phyloP scores from a whole-genome alignment of 192 early-diverging fungal species.

The Podila epicladia region DNA sequence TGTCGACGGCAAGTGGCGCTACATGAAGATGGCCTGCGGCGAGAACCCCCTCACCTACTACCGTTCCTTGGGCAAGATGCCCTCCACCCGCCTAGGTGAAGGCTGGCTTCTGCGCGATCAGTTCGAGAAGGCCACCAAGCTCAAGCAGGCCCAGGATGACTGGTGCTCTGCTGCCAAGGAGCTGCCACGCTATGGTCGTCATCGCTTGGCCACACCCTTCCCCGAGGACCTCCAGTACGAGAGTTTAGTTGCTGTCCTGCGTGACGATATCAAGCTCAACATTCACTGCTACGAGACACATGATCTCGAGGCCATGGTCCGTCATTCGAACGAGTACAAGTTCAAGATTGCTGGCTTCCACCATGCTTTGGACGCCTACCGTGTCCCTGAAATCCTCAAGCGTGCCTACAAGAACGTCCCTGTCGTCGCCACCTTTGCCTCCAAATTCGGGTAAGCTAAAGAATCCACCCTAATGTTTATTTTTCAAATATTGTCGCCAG shows the following conservation, averaged over 20 bases:
- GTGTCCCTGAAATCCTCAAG: conserved; percentile 66
- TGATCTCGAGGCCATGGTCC: conserved; percentile 76
- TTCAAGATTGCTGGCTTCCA: conserved; percentile 77
- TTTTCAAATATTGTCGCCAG: background rate
- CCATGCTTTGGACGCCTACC: conserved; percentile 78
- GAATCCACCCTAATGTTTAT: background rate
- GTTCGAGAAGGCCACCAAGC: conserved; percentile 57
- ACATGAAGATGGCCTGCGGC: conserved; percentile 85
- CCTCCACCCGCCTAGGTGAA: conserved; percentile 62
- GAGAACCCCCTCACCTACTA: conserved; percentile 70
- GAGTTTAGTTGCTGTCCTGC: conserved; percentile 65
- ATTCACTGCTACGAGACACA: conserved; percentile 74
- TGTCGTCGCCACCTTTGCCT: conserved; percentile 72
- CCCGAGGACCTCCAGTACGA: conserved; percentile 69
- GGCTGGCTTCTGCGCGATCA: conserved; percentile 68
- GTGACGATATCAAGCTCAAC: conserved; percentile 72
- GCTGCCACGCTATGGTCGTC: conserved; percentile 15
- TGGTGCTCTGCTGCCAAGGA: conserved; percentile 12
- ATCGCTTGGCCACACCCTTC: conserved; percentile 56
- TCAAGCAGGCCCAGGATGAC: conserved; percentile 63
- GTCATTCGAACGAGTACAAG: conserved; percentile 72
- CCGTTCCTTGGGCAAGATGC: conserved; percentile 13
- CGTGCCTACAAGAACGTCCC: conserved; percentile 62
- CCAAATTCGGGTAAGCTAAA: conserved; percentile 49
- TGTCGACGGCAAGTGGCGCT: conserved; percentile 61